Base-by-base conservation (phyloP, 108 stramenopile species). In the Fragilaria crotonensis region DNA sequence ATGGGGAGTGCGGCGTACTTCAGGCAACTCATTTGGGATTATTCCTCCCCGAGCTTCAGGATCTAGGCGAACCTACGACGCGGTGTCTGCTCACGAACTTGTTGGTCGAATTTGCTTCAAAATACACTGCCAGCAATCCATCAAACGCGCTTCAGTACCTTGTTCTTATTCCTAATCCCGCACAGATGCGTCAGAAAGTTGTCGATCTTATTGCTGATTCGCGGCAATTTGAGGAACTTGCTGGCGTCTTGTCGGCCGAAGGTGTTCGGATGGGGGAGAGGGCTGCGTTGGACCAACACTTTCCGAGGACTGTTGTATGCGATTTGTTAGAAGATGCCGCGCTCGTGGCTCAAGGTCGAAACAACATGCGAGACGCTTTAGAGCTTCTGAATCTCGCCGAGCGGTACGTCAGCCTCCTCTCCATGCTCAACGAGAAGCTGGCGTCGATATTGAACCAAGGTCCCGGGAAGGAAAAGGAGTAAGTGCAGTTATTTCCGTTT, bases 1-100 rank as follows among this genome's bases (percentile, higher is more conserved):
- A 83, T 9, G 78, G 84, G 27, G 66, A 64, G 14, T 62, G 66
- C 33, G 87, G 90, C 22, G 70, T 88, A 48, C 47, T 86, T 45
- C 76, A 92, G 56, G 87, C 91, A 17, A 62, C 79, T 44, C 87
- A 87, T 63, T 27, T 87, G 26, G 85, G 71, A 2, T 48, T 87
- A 18, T 48, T 75, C 31, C 18, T 70, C 20, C 30, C 58, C 20
- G 33, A 54, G 1, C 52, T 33, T 33, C 4, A 14, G 1, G 75
- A 71, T 36, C 63, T 71, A 19, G 67, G 66, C 19, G 50, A 63
- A 30, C 3, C 25, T 17, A 19, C 58, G 1, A 31, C 53, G 18
- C 30, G 52, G 2, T 55, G 63, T 59, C 45, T 83, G 14, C 52
- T 63, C 4, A 57, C 71, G 3, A 33, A 62, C 9, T 33, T 83